Evolutionary conservation across 306 rosid species (phyloP), one percentile per base, ranked within the genome.

Genomic region (Rubus parviflorus): DNA sequence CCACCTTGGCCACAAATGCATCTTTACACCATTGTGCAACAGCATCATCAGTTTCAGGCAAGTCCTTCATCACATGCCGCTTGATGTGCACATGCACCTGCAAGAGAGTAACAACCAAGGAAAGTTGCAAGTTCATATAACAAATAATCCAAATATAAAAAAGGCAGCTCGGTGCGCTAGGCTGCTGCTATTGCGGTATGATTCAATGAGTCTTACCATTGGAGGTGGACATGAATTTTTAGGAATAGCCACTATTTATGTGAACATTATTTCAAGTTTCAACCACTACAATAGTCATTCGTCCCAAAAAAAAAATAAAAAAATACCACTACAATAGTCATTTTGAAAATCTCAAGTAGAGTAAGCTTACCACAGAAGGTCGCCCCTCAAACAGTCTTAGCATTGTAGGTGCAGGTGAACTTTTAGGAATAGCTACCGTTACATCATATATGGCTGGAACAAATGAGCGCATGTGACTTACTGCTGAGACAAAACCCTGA

Each of bases 21-120:
- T 96, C 99, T 83, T 88, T 89, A 80, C 99, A 96, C 99, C 99
- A 96, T 52, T 92, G 97, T 40, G 96, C 91, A 80, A 96, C 91
- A 66, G 87, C 97, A 13, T 92, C 99, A n/a, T 92, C 99, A 22
- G 90, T 70, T 85, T 91, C 90, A 52, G 99, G 98, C 83, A 96
- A 73, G 17, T 89, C 96, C 58, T 88, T 91, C 96, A 88, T 96
- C 77, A 83, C 74, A 86, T 92, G 96, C 68, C 99, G 89, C 83
- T 96, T 92, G 79, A 96, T 71, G 83, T 87, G 97, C 82, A 96
- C 98, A n/a, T 96, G 91, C 63, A 96, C 89, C 99, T 96, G 86
- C 51, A 74, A 80, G 10, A 75, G 38, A 72, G 65, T 43, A 67
- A 51, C 64, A 56, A 60, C 70, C 70, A 77, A 35, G 47, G 47